Evolutionary conservation across 2,329 filamentous ascomycete species (phyloP).

Genomic region (Didymellaceae sp.): DNA sequence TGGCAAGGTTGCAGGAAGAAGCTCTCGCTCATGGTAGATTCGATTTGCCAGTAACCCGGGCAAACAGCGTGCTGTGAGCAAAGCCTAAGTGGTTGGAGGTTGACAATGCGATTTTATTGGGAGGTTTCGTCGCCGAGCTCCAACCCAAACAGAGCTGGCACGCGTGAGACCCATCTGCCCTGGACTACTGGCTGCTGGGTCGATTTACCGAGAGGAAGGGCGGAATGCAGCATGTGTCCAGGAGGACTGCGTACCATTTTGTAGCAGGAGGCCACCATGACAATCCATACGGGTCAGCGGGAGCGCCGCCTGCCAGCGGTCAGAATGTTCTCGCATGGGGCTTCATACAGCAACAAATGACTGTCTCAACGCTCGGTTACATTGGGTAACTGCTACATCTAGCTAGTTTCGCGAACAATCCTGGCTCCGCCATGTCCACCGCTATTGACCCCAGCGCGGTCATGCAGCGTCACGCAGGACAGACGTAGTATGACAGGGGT

Average conservation of each 20-base stretch:
- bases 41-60: slow-evolving; percentile 2
- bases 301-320: slow-evolving; percentile 17
- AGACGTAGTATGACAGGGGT: slow-evolving; percentile 30
- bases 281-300: slow-evolving; percentile 19
- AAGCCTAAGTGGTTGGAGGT: slow-evolving; percentile 7
- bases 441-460: slow-evolving; percentile 27
- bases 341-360: slow-evolving; percentile 9
- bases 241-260: slow-evolving; percentile 10
- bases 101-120: slow-evolving; percentile 3
- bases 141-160: slow-evolving; percentile 1
- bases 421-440: slow-evolving; percentile 25
- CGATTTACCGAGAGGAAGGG: slow-evolving; percentile 16
- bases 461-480: slow-evolving; percentile 29
- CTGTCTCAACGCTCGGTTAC: slow-evolving; percentile 20
- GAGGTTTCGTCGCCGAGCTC: slow-evolving; percentile 6
- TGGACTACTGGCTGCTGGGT: not conserved
- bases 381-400: slow-evolving; percentile 23
- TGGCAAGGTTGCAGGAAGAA: no score
- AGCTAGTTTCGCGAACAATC: slow-evolving; percentile 23
- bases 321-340: slow-evolving; percentile 7
- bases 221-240: slow-evolving; percentile 18
- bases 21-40: not conserved
- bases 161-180: slow-evolving; percentile 2
- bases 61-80: slow-evolving; percentile 3
- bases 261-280: slow-evolving; percentile 5